phyloP scores from a whole-genome alignment of 208 protist species.

The Vickermania spadyakhi region DNA sequence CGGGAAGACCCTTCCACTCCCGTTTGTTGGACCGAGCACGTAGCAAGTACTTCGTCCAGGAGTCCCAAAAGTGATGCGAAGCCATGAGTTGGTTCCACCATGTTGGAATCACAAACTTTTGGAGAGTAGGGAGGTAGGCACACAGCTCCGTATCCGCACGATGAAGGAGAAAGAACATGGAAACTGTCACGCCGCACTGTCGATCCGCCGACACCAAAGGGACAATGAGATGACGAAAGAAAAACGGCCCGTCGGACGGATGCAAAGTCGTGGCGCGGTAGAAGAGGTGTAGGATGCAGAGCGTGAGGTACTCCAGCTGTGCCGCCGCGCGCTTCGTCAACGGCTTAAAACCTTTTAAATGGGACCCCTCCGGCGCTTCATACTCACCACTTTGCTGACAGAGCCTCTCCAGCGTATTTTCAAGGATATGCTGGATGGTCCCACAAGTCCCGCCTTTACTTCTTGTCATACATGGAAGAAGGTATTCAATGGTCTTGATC shows the following conservation, averaged over 20 bases:
- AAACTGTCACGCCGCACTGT: background rate
- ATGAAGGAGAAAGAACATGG: background rate
- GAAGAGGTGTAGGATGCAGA: background rate
- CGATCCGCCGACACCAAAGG: background rate
- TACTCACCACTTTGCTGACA: no score
- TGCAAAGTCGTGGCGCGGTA: background rate
- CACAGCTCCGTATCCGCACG: background rate
- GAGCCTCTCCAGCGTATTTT: no score
- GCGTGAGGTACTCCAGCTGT: background rate
- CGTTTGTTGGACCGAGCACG: no score
- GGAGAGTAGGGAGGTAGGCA: background rate
- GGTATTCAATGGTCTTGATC: conserved; percentile 19
- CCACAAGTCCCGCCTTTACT: no score
- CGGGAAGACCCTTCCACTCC: background rate
- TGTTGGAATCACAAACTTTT: background rate
- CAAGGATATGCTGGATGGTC: no score
- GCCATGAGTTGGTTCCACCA: background rate
- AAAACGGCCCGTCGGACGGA: background rate
- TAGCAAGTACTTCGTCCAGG: background rate
- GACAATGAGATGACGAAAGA: background rate
- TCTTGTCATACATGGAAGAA: background rate
- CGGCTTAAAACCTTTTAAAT: no score
- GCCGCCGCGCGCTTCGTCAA: no score
- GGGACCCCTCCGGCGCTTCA: no score
- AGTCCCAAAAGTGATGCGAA: background rate